A percentile compares a stretch with the other conserved stretches of the same genome.
These are phyloP conservation scores for Podospora fimiseda DNA, from an alignment of 495 filamentous ascomycete species.

Conservation along the genomic window DNA sequence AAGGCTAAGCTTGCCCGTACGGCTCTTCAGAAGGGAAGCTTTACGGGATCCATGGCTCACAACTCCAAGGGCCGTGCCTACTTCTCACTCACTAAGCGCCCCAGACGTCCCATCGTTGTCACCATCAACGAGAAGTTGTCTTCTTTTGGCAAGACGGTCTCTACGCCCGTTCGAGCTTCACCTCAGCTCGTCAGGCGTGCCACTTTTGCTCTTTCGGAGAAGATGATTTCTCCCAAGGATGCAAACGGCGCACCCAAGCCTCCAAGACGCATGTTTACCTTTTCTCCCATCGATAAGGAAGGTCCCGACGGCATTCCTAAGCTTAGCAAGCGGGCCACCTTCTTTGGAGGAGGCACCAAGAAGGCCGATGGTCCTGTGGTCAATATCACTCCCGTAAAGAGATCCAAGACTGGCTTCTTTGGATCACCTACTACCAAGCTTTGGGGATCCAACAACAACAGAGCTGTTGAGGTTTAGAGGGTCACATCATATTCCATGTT, in stretches of 20 bases:
- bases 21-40: conserved; percentile 4
- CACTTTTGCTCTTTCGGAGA: neutral
- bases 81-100: conserved; percentile 6
- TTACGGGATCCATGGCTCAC: conserved; percentile 2
- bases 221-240: neutral
- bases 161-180: neutral
- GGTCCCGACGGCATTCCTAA: neutral
- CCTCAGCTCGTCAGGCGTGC: neutral
- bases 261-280: neutral
- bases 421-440: neutral
- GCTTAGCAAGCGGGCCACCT: neutral
- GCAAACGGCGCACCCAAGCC: neutral
- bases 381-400: neutral
- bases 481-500: no score
- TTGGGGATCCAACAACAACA: neutral
- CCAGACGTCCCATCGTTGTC: neutral
- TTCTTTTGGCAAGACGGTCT: neutral
- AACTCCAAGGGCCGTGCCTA: neutral
- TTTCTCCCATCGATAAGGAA: neutral
- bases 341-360: neutral
- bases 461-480: neutral
- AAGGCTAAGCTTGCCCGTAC: conserved; percentile 16
- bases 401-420: neutral
- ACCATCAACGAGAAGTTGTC: neutral
- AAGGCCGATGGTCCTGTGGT: neutral